Evolutionary conservation across 129 eudicot species (phyloP).

Genomic region (Arctium lappa): DNA sequence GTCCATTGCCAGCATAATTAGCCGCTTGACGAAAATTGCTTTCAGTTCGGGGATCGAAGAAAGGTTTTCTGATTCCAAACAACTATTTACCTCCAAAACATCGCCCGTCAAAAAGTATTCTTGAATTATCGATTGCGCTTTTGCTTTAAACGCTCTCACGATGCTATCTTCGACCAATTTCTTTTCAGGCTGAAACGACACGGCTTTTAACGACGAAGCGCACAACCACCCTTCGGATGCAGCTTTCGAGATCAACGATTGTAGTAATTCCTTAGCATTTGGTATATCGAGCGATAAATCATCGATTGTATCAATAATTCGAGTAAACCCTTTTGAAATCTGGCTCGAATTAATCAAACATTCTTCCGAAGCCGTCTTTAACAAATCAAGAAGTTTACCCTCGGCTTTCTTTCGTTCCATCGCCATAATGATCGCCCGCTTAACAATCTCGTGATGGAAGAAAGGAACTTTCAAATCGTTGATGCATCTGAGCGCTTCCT

Average conservation of each 20-base stretch:
- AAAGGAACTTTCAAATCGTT: conserved; percentile 77
- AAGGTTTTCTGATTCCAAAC: conserved; percentile 58
- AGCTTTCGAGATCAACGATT: conserved; percentile 73
- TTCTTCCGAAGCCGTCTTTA: conserved; percentile 67
- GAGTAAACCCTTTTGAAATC: conserved; percentile 70
- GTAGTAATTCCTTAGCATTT: conserved; percentile 64
- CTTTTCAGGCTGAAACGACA: conserved; percentile 39
- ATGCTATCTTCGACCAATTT: conserved; percentile 46
- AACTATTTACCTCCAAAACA: conserved; percentile 56
- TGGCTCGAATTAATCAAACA: conserved; percentile 86
- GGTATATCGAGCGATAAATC: conserved; percentile 92
- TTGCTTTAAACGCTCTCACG: conserved; percentile 56
- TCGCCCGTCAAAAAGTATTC: conserved; percentile 87
- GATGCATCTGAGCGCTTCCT: conserved; percentile 80
- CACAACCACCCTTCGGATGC: conserved; percentile 95
- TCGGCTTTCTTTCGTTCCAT: conserved; percentile 73
- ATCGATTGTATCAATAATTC: conserved; percentile 70
- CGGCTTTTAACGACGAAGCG: conserved; percentile 67
- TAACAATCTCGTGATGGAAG: conserved; percentile 88
- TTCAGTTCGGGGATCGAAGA: conserved; percentile 54
- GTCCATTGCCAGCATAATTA: conserved; percentile 88
- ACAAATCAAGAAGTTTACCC: conserved; percentile 55
- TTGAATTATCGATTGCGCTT: conserved; percentile 67
- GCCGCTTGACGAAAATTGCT: conserved; percentile 64
- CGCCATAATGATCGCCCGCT: conserved; percentile 73